These are phyloP conservation scores for Penicillium mononematosum DNA, from an alignment of 495 filamentous ascomycete genomes.

Conservation along the genomic window DNA sequence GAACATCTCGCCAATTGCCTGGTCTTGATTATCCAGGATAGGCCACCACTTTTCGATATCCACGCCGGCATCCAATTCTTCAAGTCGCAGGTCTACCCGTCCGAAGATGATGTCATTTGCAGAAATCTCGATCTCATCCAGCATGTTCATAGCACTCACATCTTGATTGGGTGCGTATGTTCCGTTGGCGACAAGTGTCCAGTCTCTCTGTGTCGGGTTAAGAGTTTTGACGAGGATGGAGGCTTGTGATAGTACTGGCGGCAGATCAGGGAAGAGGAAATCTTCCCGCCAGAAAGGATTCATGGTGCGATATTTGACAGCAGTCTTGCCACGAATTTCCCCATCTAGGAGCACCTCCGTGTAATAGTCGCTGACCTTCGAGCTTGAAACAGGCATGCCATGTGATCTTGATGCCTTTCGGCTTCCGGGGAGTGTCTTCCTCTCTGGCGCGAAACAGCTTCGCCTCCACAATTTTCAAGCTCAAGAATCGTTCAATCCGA, in stretches of 20 bases:
- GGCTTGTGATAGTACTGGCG: constrained; percentile 71
- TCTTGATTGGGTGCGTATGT: constrained; percentile 46
- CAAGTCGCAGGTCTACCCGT: constrained; percentile 77
- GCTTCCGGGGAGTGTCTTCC: constrained; percentile 36
- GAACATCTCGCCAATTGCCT: constrained; percentile 81
- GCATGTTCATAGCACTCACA: constrained; percentile 40
- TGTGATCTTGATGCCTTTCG: constrained; percentile 44
- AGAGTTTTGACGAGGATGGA: constrained; percentile 77
- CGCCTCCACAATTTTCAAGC: constrained; percentile 60
- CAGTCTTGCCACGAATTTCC: constrained; percentile 82
- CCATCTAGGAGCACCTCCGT: constrained; percentile 91
- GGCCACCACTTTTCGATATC: constrained; percentile 91
- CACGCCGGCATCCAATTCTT: constrained; percentile 73
- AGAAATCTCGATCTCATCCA: constrained; percentile 52
- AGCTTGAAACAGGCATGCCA: constrained; percentile 29
- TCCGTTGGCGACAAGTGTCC: constrained; percentile 51
- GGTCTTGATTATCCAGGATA: constrained; percentile 68
- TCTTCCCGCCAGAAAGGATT: constrained; percentile 96
- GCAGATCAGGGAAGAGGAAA: constrained; percentile 81
- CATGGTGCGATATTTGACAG: constrained; percentile 73
- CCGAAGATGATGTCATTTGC: constrained; percentile 64
- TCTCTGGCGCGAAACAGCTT: constrained; percentile 44
- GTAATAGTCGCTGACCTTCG: constrained; percentile 59
- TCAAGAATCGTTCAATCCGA: constrained; percentile 61
- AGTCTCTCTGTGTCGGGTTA: constrained; percentile 53